Evolutionary conservation across 192 early-diverging fungal species (phyloP), one percentile per base, ranked within the genome.

Genomic region (Obelidium mucronatum): DNA sequence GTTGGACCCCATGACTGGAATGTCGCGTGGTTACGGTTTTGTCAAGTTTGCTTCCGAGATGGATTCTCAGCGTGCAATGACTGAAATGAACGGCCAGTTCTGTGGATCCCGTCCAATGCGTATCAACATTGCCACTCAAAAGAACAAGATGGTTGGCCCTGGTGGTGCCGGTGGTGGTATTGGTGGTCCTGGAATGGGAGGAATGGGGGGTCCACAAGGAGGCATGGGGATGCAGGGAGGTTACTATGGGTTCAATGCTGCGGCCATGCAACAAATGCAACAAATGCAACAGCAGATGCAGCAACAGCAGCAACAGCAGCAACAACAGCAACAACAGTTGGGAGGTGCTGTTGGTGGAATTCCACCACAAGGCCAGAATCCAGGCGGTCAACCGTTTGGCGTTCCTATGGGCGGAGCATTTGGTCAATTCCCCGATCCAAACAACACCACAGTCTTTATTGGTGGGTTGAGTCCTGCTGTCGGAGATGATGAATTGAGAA

Each of bases 371-470:
- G 66, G 66, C 0, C 31, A 35, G 39, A 11, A 11, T 19, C 5
- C 28, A 4, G 44, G 26, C 30, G 66, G 40, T 17, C 55, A 58
- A 58, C 13, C 55, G 55, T 58, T 58, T 58, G 55, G 24, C 26
- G 19, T 48, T 6, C 15, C 54, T 34, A n/a, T 63, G 3, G 55
- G 55, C 44, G 73, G 54, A 56, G 31, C 30, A 4, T 40, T 63
- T 13, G 65, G 72, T 28, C 48, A 36, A 13, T 77, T 88, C 77
- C 90, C 83, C 34, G 96, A 98, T 79, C 94, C 94, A 48, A 92
- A 83, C 80, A 97, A 97, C 83, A 98, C 96, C 2, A 99, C 97
- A 2, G 94, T 99, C 35, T 99, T 99, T 86, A 95, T 99, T 30
- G 97, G 97, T 28, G 96, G 96, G 3, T 83, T 99, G 51, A 92